A percentile compares a stretch with the other conserved stretches of the same genome.
Evolutionary conservation across 306 rosid species (phyloP).

Genomic region (Amphicarpaea edgeworthii): DNA sequence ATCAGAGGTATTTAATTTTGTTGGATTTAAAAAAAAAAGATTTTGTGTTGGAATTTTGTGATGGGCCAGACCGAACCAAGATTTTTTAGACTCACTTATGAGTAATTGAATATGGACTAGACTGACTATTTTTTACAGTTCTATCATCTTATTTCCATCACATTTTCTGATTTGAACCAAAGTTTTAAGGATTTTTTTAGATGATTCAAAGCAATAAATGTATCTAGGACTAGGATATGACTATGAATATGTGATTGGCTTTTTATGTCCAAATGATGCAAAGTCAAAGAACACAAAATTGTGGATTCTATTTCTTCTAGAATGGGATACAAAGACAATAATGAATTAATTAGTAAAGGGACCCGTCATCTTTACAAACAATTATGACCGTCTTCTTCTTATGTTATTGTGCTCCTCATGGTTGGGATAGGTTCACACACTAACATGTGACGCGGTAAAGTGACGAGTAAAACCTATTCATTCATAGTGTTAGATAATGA

Average conservation of each 20-base stretch:
- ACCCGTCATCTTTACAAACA: not conserved
- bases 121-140: not conserved
- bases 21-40: too few species aligned
- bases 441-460: too few species aligned
- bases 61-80: too few species aligned
- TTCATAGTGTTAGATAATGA: too few species aligned
- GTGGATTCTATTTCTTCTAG: not conserved
- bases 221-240: not conserved
- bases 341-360: not conserved
- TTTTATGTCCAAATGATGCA: not conserved
- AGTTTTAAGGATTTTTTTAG: not conserved
- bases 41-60: too few species aligned
- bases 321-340: not conserved
- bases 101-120: too few species aligned
- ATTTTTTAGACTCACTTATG: too few species aligned
- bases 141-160: not conserved
- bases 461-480: too few species aligned
- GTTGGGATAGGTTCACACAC: too few species aligned
- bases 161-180: not conserved
- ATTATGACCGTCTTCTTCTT: too few species aligned
- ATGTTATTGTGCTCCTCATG: too few species aligned
- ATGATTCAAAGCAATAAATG: not conserved
- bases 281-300: not conserved
- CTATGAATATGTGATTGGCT: not conserved
- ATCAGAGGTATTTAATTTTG: too few species aligned